A percentile compares a stretch with the other conserved stretches of the same genome.
Evolutionary conservation across 2,329 filamentous ascomycete genomes (phyloP).

Genomic region (Exophiala sp.): DNA sequence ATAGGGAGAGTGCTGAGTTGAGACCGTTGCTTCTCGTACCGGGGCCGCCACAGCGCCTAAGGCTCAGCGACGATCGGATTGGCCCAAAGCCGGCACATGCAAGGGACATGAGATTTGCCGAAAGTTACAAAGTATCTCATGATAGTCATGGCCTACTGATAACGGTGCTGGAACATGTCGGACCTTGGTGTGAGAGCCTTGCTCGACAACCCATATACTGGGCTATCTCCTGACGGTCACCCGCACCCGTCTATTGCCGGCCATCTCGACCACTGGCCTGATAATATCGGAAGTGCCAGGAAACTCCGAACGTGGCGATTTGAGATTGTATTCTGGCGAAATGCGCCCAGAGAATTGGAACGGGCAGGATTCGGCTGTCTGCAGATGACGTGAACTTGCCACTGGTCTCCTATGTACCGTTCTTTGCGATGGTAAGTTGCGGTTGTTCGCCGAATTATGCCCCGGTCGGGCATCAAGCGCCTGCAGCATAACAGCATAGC

Average conservation of each 20-base stretch:
- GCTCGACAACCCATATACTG: background rate
- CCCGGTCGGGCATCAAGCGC: too few species aligned
- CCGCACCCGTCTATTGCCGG: background rate
- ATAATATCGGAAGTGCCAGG: too few species aligned
- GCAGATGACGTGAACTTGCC: too few species aligned
- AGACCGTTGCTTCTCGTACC: background rate
- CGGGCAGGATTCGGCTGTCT: too few species aligned
- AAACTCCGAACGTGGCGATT: too few species aligned
- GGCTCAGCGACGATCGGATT: background rate
- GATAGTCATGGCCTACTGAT: background rate
- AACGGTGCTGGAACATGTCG: too few species aligned
- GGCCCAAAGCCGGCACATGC: background rate
- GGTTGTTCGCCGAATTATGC: too few species aligned
- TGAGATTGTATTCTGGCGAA: too few species aligned
- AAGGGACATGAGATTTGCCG: background rate
- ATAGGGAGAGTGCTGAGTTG: background rate
- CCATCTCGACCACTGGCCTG: background rate
- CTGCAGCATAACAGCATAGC: too few species aligned
- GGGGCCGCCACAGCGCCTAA: background rate
- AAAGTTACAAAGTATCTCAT: background rate
- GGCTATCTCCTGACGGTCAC: background rate
- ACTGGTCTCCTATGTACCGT: too few species aligned
- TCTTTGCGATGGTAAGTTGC: too few species aligned
- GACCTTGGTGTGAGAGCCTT: background rate
- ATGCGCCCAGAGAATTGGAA: too few species aligned